These are phyloP conservation scores for Colletotrichum destructivum DNA, from an alignment of 2,329 filamentous ascomycete genomes.

Conservation along the genomic window DNA sequence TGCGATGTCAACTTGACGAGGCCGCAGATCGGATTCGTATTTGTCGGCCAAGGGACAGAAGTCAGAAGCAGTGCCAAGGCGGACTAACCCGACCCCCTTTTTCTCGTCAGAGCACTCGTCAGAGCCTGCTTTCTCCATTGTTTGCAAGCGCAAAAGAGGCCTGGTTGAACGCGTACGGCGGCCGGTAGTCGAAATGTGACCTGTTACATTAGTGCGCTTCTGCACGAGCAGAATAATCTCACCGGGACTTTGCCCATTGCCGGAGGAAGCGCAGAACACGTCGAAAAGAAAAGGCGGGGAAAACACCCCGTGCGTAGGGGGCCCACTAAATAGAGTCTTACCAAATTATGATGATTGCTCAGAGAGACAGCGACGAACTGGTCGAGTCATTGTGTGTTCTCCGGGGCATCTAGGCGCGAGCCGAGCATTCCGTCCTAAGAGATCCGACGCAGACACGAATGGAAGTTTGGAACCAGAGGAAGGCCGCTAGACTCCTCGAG, in stretches of 20 bases:
- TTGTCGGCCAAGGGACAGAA: constrained; percentile 21
- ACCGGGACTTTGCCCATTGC: neutral
- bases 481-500: neutral
- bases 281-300: constrained; percentile 16
- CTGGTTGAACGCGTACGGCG: neutral
- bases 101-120: constrained; percentile 32
- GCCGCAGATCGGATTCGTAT: constrained; percentile 22
- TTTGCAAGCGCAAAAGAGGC: neutral
- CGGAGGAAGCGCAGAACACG: neutral
- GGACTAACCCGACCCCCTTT: constrained; percentile 31
- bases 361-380: neutral
- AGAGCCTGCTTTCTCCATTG: constrained; percentile 9
- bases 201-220: no score
- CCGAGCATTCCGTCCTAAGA: neutral
- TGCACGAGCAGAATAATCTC: no score
- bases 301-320: constrained; percentile 16
- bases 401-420: constrained; percentile 3
- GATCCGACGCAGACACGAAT: neutral
- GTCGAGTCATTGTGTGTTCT: constrained; percentile 1
- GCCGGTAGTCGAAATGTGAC: neutral
- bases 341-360: neutral
- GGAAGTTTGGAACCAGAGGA: neutral
- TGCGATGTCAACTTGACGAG: neutral
- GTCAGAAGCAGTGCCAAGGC: constrained; percentile 27
- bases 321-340: constrained; percentile 34